These are phyloP conservation scores for Allomyces arbusculus DNA, from an alignment of 192 early-diverging fungal species.

Conservation along the genomic window DNA sequence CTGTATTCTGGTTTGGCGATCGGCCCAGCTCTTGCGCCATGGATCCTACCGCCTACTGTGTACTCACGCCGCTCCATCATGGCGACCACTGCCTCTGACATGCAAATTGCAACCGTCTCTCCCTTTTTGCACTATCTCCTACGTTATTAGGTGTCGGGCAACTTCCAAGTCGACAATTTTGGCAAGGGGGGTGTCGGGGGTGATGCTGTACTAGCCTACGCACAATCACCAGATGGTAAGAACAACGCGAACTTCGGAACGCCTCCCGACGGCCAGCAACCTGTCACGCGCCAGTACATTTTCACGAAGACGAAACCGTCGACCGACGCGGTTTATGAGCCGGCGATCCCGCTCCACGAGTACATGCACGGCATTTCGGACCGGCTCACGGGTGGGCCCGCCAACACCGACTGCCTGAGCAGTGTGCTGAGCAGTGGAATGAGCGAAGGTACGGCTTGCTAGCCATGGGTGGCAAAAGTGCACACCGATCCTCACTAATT, in stretches of 20 bases:
- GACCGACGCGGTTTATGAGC: not conserved
- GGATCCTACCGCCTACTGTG: slow-evolving; percentile 15
- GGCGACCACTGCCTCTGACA: slow-evolving; percentile 29
- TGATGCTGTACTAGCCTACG: not conserved
- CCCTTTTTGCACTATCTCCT: slow-evolving; percentile 21
- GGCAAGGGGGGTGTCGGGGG: not conserved
- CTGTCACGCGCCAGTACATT: slow-evolving; percentile 1
- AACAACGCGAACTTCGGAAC: slow-evolving; percentile 15
- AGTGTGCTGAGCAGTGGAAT: slow-evolving; percentile 15
- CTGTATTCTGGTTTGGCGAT: slow-evolving; percentile 10
- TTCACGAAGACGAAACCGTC: not conserved
- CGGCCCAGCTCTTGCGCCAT: slow-evolving; percentile 15
- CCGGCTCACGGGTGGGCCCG: slow-evolving; percentile 27
- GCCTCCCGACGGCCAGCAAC: slow-evolving; percentile 8
- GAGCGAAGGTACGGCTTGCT: slow-evolving; percentile 13
- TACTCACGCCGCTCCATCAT: slow-evolving; percentile 6
- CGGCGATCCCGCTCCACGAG: slow-evolving; percentile 14
- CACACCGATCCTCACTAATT: no score
- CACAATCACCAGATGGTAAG: slow-evolving; percentile 2
- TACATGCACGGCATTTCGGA: slow-evolving; percentile 18
- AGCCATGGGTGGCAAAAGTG: no score
- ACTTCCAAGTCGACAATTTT: slow-evolving; percentile 5
- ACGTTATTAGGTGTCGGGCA: slow-evolving; percentile 9
- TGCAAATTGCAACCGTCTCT: slow-evolving; percentile 25
- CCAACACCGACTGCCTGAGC: slow-evolving; percentile 20